phyloP scores from a whole-genome alignment of 148 eudicot species.

The Mesembryanthemum crystallinum region DNA sequence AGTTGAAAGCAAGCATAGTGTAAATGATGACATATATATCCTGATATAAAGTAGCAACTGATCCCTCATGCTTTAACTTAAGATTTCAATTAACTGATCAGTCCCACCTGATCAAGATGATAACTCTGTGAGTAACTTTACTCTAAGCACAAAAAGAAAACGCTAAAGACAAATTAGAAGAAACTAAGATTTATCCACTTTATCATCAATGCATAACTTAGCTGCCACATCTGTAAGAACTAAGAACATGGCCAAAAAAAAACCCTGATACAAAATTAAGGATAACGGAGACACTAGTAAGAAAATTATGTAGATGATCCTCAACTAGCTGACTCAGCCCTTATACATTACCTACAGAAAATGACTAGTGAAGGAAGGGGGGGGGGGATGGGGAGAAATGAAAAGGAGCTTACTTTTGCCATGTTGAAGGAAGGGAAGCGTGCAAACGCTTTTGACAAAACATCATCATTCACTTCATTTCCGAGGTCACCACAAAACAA shows the following conservation, averaged over 20 bases:
- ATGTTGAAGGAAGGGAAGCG: slow-evolving; percentile 83
- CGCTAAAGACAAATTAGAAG: background rate
- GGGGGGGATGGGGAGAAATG: background rate
- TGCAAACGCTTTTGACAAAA: slow-evolving; percentile 80
- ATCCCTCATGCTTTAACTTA: too few relatives aligned
- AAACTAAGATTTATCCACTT: background rate
- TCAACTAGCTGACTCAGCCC: background rate
- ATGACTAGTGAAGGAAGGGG: background rate
- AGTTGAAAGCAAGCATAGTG: background rate
- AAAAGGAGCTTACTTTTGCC: slow-evolving; percentile 65
- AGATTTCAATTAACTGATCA: too few relatives aligned
- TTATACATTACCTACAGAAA: too few relatives aligned
- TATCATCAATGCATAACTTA: background rate
- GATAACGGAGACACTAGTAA: background rate
- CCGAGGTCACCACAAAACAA: slow-evolving; percentile 94
- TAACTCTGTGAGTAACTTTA: background rate
- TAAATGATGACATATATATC: background rate
- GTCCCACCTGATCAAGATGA: background rate
- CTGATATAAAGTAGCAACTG: too few relatives aligned
- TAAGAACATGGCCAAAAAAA: background rate
- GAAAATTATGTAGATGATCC: too few relatives aligned
- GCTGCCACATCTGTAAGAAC: background rate
- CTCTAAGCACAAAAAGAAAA: background rate
- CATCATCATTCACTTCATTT: slow-evolving; percentile 96
- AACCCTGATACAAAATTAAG: background rate